phyloP scores from a whole-genome alignment of 2,329 filamentous ascomycete species.

The Bipolaris cookei region DNA sequence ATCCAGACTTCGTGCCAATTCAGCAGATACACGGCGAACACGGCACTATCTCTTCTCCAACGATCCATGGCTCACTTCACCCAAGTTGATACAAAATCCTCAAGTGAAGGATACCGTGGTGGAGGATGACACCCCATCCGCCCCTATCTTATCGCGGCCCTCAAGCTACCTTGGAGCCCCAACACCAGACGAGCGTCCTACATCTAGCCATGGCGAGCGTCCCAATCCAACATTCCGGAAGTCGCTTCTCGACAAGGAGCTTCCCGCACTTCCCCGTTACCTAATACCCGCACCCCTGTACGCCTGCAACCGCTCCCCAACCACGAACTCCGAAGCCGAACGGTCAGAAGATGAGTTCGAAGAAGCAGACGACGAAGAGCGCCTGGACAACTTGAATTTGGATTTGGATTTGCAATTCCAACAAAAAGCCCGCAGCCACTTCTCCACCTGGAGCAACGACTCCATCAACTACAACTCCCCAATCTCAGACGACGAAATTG shows the following conservation, averaged over 20 bases:
- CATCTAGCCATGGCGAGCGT: slow-evolving; percentile 37
- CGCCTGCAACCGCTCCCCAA: slow-evolving; percentile 24
- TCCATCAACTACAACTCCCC: slow-evolving; percentile 34
- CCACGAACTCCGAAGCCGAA: slow-evolving; percentile 15
- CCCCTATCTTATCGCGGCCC: slow-evolving; percentile 33
- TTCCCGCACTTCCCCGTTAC: slow-evolving; percentile 41
- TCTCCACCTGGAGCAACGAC: slow-evolving; percentile 44
- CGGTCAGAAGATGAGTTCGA: slow-evolving; percentile 21
- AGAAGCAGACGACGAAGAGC: slow-evolving; percentile 23
- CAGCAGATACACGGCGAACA: slow-evolving; percentile 36
- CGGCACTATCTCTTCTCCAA: slow-evolving; percentile 36
- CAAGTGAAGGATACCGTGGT: slow-evolving; percentile 19
- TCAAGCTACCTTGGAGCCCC: slow-evolving; percentile 22
- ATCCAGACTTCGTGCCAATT: slow-evolving; percentile 38
- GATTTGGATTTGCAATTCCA: slow-evolving; percentile 18
- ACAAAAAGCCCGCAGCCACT: slow-evolving; percentile 38
- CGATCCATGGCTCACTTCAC: slow-evolving; percentile 38
- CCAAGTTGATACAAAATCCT: slow-evolving; percentile 25
- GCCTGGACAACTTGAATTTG: slow-evolving; percentile 15
- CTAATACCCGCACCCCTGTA: slow-evolving; percentile 40
- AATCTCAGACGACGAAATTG: slow-evolving; percentile 32
- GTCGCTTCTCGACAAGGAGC: slow-evolving; percentile 35
- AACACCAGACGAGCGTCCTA: slow-evolving; percentile 30
- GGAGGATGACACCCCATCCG: slow-evolving; percentile 23
- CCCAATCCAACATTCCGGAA: slow-evolving; percentile 22